These are phyloP conservation scores for Corinectria fuckeliana DNA, from an alignment of 2,329 filamentous ascomycete species.

Conservation along the genomic window DNA sequence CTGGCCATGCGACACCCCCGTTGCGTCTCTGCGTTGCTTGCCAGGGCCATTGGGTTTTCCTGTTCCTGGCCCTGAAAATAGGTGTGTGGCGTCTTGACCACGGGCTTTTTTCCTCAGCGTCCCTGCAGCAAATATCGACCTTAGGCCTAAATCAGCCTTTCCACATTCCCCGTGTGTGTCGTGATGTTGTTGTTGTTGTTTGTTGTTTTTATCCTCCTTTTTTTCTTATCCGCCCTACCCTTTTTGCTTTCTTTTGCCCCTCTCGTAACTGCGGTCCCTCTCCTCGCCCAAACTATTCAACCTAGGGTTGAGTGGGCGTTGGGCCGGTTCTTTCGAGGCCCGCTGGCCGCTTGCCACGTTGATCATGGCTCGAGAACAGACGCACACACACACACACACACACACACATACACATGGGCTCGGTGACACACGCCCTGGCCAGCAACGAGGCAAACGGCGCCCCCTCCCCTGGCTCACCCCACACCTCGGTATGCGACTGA, in stretches of 20 bases:
- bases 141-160: neutral
- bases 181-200: neutral
- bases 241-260: neutral
- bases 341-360: conserved; percentile 44
- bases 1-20: conserved; percentile 35
- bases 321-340: conserved; percentile 30
- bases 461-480: conserved; percentile 27
- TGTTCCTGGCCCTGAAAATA: conserved; percentile 31
- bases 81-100: conserved; percentile 1
- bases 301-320: conserved; percentile 1
- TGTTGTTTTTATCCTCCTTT: neutral
- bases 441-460: conserved; percentile 22
- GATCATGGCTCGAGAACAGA: conserved; percentile 35
- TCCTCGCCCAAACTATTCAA: conserved; percentile 8
- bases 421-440: conserved; percentile 23
- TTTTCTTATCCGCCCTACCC: neutral
- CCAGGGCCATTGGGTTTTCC: conserved; percentile 19
- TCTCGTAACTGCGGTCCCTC: neutral
- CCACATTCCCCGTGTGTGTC: neutral
- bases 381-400: neutral
- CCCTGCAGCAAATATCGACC: conserved; percentile 2
- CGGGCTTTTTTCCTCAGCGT: neutral
- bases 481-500: conserved; percentile 34
- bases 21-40: conserved; percentile 14
- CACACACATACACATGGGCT: neutral